Percentiles rank a stretch among this genome's conserved stretches.
Evolutionary conservation across 257 asterid genomes (phyloP).

Genomic region (Salvia rosmarinus): DNA sequence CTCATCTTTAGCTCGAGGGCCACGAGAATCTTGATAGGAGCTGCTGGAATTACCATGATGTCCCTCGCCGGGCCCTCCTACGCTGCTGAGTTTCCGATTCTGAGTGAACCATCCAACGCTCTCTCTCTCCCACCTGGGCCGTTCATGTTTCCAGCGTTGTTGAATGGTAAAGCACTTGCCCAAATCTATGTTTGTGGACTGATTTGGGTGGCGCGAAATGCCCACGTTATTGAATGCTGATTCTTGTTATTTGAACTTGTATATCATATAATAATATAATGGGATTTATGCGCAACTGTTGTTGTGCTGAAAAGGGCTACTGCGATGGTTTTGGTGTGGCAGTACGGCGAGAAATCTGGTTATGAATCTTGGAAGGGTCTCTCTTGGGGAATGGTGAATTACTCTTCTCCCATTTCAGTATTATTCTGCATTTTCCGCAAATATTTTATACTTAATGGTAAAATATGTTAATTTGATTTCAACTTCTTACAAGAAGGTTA

Average conservation of each 20-base stretch:
- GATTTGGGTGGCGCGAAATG: neutral
- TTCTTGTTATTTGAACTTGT: neutral
- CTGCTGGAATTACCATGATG: constrained; percentile 62
- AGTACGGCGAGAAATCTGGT: constrained; percentile 86
- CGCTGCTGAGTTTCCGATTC: constrained; percentile 55
- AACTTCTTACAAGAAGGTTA: neutral
- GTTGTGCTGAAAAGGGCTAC: constrained; percentile 58
- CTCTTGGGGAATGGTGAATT: constrained; percentile 96
- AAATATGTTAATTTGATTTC: neutral
- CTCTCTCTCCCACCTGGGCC: constrained; percentile 94
- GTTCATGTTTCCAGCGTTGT: constrained; percentile 92
- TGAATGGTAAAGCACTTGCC: constrained; percentile 63
- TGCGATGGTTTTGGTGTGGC: constrained; percentile 98
- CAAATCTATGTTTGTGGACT: neutral
- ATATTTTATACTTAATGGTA: neutral
- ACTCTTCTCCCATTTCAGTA: neutral
- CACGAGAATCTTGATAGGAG: constrained; percentile 49
- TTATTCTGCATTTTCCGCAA: neutral
- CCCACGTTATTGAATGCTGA: too few relatives aligned
- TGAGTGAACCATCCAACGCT: constrained; percentile 86
- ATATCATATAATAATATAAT: neutral
- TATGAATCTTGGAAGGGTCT: constrained; percentile 96
- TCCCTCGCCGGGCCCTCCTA: constrained; percentile 53
- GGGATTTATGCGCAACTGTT: neutral
- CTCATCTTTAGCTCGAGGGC: constrained; percentile 36